Evolutionary conservation across 2,329 filamentous ascomycete species (phyloP).

Genomic region (Mariannaea elegans): DNA sequence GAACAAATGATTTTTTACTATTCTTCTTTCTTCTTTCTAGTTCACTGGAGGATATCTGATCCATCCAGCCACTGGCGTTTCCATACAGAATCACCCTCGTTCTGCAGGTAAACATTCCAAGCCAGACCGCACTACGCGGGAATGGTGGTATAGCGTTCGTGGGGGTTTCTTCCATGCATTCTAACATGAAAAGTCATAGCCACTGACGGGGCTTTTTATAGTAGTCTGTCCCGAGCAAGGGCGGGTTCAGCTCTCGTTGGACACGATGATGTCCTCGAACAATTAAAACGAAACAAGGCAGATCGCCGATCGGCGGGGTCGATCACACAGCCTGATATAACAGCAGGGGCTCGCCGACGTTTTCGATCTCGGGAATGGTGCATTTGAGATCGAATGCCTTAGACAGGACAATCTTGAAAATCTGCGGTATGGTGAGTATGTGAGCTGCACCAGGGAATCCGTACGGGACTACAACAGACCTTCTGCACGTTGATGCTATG

Average conservation of each 20-base stretch:
- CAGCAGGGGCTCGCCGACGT: constrained; percentile 93
- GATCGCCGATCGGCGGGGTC: constrained; percentile 7
- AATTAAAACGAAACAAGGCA: constrained; percentile 17
- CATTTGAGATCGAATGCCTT: constrained; percentile 99
- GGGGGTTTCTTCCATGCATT: constrained; percentile 30
- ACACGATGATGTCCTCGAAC: constrained; percentile 1
- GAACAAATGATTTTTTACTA: constrained; percentile 34
- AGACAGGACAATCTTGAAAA: constrained; percentile 99
- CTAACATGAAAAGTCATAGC: constrained; percentile 33
- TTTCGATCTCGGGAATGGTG: constrained; percentile 98
- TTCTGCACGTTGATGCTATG: constrained; percentile 99
- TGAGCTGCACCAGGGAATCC: no score
- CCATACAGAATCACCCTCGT: constrained; percentile 17
- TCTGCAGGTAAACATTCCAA: constrained; percentile 22
- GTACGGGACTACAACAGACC: constrained; percentile 59
- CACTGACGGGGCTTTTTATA: constrained; percentile 25
- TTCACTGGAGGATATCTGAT: constrained; percentile 19
- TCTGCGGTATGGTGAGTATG: constrained; percentile 62
- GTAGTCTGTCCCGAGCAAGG: constrained; percentile 9
- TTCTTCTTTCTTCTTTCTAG: constrained; percentile 31
- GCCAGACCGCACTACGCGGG: constrained; percentile 16
- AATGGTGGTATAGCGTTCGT: constrained; percentile 25
- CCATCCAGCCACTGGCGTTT: constrained; percentile 14
- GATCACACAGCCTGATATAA: constrained; percentile 76
- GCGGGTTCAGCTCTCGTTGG: constrained; percentile 4